Base-by-base conservation (phyloP, 2,329 filamentous ascomycete species). In the Rhinocladiella mackenziei region DNA sequence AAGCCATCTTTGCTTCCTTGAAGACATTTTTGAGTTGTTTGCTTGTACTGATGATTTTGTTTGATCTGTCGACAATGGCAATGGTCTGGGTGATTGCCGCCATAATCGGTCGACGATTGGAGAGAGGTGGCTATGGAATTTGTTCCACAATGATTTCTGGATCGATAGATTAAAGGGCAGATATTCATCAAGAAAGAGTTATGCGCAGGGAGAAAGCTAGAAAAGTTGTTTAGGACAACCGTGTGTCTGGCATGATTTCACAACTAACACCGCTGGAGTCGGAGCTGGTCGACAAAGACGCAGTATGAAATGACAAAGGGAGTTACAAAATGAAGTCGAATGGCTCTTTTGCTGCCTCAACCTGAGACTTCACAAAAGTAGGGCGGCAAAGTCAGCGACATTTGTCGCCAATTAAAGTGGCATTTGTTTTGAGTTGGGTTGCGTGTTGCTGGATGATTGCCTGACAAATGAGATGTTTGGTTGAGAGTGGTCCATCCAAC, bases 21-120 rank as follows among this genome's bases (percentile, higher is more conserved):
- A 94, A 94, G 61, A 96, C 84, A 62, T 81, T 83, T 60, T 94
- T 78, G 17, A 97, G 73, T 58, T 95, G 86, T 69, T 94, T 95
- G 61, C 88, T 88, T 48, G 84, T 92, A 74, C 83, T 89, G 58
- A 95, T 86, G 38, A 94, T 82, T 69, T 94, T 94, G 59, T 88
- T 88, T 45, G 87, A 92, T 65, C 80, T 89, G 71, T 94, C 92
- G 67, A 94, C 84, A 60, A 94, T 86, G 55, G 87, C 89, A 56
- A 95, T 81, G 37, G 86, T 91, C 67, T 94, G 83, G 52, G 76
- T 73, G 22, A 78, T 45, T 39, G 60, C 60, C 15, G 61, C 54
- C 57, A 61, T 60, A 17, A 40, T 56, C 7, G 31, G 9, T 23
- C 13, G 13, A 14, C 5, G 20, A 30, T 19, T 9, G 23, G 34